Base-by-base conservation (phyloP, 2,329 filamentous ascomycete species). In the Colletotrichum neosansevieriae region DNA sequence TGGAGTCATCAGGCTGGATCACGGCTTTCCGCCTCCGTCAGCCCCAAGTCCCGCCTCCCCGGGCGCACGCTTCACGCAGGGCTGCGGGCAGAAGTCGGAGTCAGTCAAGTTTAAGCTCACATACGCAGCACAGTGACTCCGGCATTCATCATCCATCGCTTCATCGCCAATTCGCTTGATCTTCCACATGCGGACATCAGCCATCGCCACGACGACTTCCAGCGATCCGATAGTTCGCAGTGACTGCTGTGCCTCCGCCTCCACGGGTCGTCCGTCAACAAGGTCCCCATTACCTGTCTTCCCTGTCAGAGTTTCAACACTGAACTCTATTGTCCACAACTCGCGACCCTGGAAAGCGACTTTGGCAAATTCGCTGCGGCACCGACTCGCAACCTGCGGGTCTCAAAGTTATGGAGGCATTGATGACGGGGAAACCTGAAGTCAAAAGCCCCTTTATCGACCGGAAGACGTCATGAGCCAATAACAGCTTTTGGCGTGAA, bases 261-360 rank as follows among this genome's bases (percentile, higher is more conserved):
- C 53, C 60, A 64, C 51, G 65, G 65, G 61, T 65, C 61, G 24
- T 63, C 54, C 65, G 54, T 56, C 54, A 34, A 32, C 65, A 65
- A 68, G 65, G 47, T 56, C 54, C 54, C 49, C 54, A 36, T 65
- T 50, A 11, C 65, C 50, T 36, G 40, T n/a, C 2, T 32, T 38
- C 61, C 61, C 40, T 65, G 61, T 65, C 54, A 65, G 65, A 65
- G 65, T 68, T 68, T 68, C 61, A 68, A 56, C 54, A 45, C 54
- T 17, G 58, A 68, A 65, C 54, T 68, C 65, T 68, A 60, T 50
- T 65, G 24, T 29, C 47, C 40, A 60, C 47, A 54, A 40, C 40
- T 19, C 21, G 21, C 21, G 32, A 36, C 38, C 45, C 5, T 47
- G 58, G 42, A 36, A 24, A 24, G 21, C 21, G 45, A 51, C n/a